Percentiles rank a stretch among this genome's conserved stretches.
Evolutionary conservation across 768 basidiomycete species (phyloP).

Genomic region (Cystofilobasidium ferigula): DNA sequence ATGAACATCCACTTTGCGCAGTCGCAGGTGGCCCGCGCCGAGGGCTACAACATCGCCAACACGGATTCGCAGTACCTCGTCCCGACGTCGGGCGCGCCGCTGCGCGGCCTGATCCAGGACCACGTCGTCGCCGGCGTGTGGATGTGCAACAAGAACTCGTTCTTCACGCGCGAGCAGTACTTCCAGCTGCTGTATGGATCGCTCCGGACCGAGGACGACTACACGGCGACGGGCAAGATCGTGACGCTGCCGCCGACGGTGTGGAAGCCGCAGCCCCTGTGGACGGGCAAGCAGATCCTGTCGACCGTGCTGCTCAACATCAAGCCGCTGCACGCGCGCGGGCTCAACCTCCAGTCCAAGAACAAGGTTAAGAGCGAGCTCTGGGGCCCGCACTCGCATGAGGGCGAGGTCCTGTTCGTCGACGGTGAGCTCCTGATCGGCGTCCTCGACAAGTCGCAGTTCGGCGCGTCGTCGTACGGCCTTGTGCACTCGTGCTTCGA

Average conservation of each 20-base stretch:
- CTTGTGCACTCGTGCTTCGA: constrained; percentile 95
- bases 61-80: constrained; percentile 99
- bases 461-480: constrained; percentile 90
- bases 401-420: constrained; percentile 78
- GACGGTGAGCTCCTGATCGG: constrained; percentile 89
- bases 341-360: constrained; percentile 71
- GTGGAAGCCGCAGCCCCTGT: constrained; percentile 78
- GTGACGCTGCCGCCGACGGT: constrained; percentile 79
- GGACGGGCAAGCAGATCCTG: constrained; percentile 98
- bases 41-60: constrained; percentile 87
- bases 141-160: constrained; percentile 93
- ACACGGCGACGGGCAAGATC: constrained; percentile 53
- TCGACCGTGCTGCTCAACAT: constrained; percentile 89
- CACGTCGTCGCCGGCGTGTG: constrained; percentile 98
- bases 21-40: constrained; percentile 87
- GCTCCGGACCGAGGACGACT: constrained; percentile 69
- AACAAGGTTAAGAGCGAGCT: constrained; percentile 79
- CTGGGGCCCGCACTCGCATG: constrained; percentile 50
- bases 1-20: constrained; percentile 99
- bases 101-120: constrained; percentile 96
- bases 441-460: constrained; percentile 91
- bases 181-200: constrained; percentile 92
- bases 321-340: constrained; percentile 64
- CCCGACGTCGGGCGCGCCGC: constrained; percentile 92
- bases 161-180: constrained; percentile 92